Evolutionary conservation across 2,329 filamentous ascomycete species (phyloP).

Genomic region (Triangularia verruculosa): DNA sequence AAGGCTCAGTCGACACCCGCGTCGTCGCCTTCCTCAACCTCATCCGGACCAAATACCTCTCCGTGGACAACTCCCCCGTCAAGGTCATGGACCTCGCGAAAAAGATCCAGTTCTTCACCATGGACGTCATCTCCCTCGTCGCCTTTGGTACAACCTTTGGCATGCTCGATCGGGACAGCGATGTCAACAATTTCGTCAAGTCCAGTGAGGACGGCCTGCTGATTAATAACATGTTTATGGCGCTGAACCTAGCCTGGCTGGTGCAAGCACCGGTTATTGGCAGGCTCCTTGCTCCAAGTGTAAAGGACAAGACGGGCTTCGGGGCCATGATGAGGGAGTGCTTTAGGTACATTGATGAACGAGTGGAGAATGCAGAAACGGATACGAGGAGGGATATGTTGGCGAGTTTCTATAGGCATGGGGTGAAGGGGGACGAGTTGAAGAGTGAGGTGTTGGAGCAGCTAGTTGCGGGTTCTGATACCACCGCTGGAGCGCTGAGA

Average conservation of each 20-base stretch:
- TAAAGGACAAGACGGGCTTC: constrained; percentile 33
- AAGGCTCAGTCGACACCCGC: constrained; percentile 48
- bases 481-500: constrained; percentile 18
- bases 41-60: constrained; percentile 45
- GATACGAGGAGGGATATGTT: constrained; percentile 30
- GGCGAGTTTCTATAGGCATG: constrained; percentile 31
- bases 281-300: constrained; percentile 30
- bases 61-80: constrained; percentile 33
- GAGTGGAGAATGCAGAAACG: constrained; percentile 21
- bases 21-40: constrained; percentile 46
- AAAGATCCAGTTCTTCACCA: constrained; percentile 51
- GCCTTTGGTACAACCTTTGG: constrained; percentile 51
- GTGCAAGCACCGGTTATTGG: constrained; percentile 21
- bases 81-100: constrained; percentile 44
- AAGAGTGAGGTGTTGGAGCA: constrained; percentile 17
- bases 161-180: constrained; percentile 44
- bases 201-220: constrained; percentile 16
- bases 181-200: constrained; percentile 46
- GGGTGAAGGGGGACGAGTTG: constrained; percentile 28
- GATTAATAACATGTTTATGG: constrained; percentile 2
- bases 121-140: constrained; percentile 55
- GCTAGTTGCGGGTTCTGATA: constrained; percentile 24
- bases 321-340: constrained; percentile 35
- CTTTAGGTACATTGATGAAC: constrained; percentile 31
- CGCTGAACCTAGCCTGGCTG: constrained; percentile 13